Base-by-base conservation (phyloP, 202 grass and related monocot genomes). In the Carex arenaria region DNA sequence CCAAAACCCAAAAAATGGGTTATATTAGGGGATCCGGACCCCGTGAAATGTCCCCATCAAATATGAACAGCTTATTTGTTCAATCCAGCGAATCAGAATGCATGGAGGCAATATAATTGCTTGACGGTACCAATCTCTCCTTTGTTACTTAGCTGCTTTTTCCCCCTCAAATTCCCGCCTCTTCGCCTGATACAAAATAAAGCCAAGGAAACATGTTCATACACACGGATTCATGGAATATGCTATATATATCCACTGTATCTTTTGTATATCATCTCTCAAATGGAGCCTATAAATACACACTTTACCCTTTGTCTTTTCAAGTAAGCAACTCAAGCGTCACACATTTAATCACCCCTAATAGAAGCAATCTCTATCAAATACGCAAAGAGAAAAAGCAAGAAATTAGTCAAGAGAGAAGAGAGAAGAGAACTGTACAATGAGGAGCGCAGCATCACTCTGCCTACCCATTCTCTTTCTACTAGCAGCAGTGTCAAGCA, bases 261-360 rank as follows among this genome's bases (percentile, higher is more conserved):
- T 38, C 32, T 42, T 59, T 57, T 28, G 31, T 22, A 72, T 67
- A 80, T 84, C 78, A 55, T 68, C 71, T 83, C 13, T 57, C 40
- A 31, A 62, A 84, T 76, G 18, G 3, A 26, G 60, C 83, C 85
- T 88, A 94, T 88, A 92, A 90, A 87, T 88, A 4, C 10, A 60
- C 67, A 85, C 63, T 52, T 36, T 56, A 6, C 10, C 23, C 52
- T 56, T 78, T 42, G 45, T 66, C 23, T 61, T 85, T 53, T 77
- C 72, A 60, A 53, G 72, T 0, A 55, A 55, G 6, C 26, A 6
- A 14, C 2, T 75, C 1, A 55, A 15, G 53, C 17, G 7, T 22
- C 77, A 7, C 53, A 62, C 61, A 40, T 22, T n/a, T 49, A 30
- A 65, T 56, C 18, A 9, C 2, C 47, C 34, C 28, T 42, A 42